A percentile compares a stretch with the other conserved stretches of the same genome.
Conservation (phyloP, 2,329 filamentous ascomycete species). For the Graphilbum ipis-grandicollis region DNA sequence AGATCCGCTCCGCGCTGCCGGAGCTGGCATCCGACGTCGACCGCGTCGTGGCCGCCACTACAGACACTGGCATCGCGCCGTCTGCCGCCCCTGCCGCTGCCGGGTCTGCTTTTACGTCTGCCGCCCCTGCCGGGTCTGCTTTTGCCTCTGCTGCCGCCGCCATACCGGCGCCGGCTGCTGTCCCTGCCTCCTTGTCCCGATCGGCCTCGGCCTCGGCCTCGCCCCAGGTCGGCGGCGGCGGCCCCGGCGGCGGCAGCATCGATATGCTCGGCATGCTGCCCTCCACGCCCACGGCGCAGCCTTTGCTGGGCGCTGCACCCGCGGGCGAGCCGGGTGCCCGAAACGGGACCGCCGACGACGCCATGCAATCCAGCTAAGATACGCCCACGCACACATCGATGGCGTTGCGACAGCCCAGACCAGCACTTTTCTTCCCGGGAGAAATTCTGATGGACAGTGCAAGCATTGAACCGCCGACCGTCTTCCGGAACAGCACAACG, state of each 20-base stretch:
- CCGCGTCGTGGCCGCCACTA: conserved; percentile 28
- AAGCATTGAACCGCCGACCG: no score
- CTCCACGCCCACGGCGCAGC: conserved; percentile 4
- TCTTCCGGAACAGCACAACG: no score
- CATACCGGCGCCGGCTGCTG: not conserved
- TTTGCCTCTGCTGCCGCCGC: conserved; percentile 17
- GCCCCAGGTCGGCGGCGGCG: not conserved
- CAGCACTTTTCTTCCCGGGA: no score
- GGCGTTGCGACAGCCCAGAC: no score
- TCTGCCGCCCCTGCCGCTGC: not conserved
- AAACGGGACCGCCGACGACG: not conserved
- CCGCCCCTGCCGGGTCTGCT: not conserved
- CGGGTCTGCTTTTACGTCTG: conserved; percentile 4
- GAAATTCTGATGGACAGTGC: no score
- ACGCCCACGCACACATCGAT: no score
- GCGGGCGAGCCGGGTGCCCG: not conserved
- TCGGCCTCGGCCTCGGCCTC: conserved; percentile 3
- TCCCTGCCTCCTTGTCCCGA: not conserved
- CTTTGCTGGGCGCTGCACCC: not conserved
- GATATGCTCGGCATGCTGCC: conserved; percentile 9
- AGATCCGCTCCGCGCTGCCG: conserved; percentile 40
- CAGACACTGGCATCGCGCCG: no score
- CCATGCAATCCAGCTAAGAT: conserved; percentile 4
- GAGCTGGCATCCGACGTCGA: conserved; percentile 38
- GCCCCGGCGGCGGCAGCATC: not conserved